Base-by-base conservation (phyloP, 495 filamentous ascomycete genomes). In the Lepraria neglecta region DNA sequence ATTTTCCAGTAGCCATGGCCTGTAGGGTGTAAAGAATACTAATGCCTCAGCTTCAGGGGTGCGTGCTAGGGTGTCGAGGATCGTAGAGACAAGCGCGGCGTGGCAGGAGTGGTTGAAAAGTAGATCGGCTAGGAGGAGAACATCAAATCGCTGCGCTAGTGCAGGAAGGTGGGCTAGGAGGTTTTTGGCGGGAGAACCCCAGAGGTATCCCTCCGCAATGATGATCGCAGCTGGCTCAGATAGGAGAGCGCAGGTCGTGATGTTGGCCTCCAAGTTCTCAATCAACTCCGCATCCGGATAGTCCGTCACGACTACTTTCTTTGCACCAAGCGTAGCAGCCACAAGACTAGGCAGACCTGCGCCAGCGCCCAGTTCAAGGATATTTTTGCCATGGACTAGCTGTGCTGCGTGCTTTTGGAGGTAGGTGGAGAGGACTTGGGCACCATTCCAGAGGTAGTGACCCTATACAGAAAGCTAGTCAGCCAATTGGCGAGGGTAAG, bases 1-100 rank as follows among this genome's bases (percentile, higher is more conserved):
- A 72, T 88, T 86, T 58, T 88, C 80, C 63, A 87, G 75, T 65
- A 96, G 74, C 92, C 91, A 96, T 2, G 92, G 91, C 63, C 94
- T 78, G 75, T 97, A 95, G 2, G 89, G 90, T 0, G 91, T 95
- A 72, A 97, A 97, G 67, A 96, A 94, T 15, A 96, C 92, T 65
- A 90, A 74, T 1, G 91, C 92, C 48, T 76, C 79, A 19, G 87
- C 80, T 15, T 76, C 73, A n/a, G 65, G 60, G 7, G 72, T 67
- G 46, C 76, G 77, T 63, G 78, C 81, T 59, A 94, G 70, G 3
- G 86, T 87, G 65, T 74, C 58, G 64, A 80, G 74, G 59, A 96
- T 81, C 0, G 87, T 90, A 50, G 80, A 77, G 57, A 91, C 75
- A 65, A 97, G 79, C 64, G 88, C 88, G 3, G 65, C 70, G 68